Conservation (phyloP, 805 yeast species). For the Yamadazyma insecticola region DNA sequence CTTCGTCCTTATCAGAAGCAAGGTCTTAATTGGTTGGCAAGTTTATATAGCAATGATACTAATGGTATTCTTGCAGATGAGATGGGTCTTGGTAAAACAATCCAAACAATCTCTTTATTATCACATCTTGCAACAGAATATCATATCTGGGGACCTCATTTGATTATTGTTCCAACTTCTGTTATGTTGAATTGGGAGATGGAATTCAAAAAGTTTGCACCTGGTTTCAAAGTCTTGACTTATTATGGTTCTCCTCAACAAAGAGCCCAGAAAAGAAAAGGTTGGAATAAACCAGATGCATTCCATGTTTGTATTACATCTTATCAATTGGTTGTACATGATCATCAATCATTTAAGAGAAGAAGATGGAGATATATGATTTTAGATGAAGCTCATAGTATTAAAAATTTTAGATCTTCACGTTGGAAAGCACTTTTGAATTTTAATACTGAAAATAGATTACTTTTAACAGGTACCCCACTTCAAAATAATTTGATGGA, state of each 20-base stretch:
- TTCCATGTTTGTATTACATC: constrained; percentile 97
- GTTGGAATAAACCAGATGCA: constrained; percentile 95
- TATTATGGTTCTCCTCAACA: constrained; percentile 97
- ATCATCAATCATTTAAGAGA: constrained; percentile 88
- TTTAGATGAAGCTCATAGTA: constrained; percentile 96
- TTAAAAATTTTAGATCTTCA: constrained; percentile 92
- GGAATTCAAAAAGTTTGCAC: constrained; percentile 98
- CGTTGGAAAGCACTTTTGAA: constrained; percentile 95
- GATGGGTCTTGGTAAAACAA: constrained; percentile 97
- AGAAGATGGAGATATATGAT: constrained; percentile 96
- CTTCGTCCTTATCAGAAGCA: constrained; percentile 90
- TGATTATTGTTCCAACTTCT: constrained; percentile 95
- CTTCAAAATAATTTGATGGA: constrained; percentile 92
- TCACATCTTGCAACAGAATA: constrained; percentile 91
- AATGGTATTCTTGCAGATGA: constrained; percentile 98
- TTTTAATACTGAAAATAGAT: constrained; percentile 85
- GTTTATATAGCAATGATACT: constrained; percentile 84
- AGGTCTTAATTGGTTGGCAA: constrained; percentile 96
- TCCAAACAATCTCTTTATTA: constrained; percentile 86
- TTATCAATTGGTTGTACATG: constrained; percentile 96
- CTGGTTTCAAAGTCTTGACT: constrained; percentile 92
- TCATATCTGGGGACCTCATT: constrained; percentile 96
- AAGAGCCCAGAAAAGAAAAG: constrained; percentile 90
- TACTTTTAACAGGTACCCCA: constrained; percentile 94
- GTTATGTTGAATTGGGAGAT: constrained; percentile 98